phyloP scores from a whole-genome alignment of 768 basidiomycete species.

The Tulasnella sp. region DNA sequence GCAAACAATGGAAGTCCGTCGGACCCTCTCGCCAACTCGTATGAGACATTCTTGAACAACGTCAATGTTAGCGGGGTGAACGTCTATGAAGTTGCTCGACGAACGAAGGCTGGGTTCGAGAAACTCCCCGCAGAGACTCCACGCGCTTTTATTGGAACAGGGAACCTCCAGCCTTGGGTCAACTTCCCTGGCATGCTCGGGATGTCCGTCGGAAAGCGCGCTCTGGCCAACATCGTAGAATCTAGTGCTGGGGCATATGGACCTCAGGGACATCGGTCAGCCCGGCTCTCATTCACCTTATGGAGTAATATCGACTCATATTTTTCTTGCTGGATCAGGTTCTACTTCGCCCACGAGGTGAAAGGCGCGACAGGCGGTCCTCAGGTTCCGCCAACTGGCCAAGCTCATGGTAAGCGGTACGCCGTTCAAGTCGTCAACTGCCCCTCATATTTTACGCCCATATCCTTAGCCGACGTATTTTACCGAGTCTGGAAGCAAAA shows the following conservation, averaged over 20 bases:
- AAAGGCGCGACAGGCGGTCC: not conserved
- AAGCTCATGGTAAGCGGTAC: not conserved
- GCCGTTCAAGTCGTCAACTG: not conserved
- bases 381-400: not conserved
- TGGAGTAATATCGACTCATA: too few species aligned
- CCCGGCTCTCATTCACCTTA: not conserved
- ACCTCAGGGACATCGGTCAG: slow-evolving; percentile 22
- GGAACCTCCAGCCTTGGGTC: slow-evolving; percentile 21
- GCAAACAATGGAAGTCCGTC: not conserved
- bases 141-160: slow-evolving; percentile 18
- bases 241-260: slow-evolving; percentile 23
- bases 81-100: slow-evolving; percentile 16
- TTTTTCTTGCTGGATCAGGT: not conserved
- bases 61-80: slow-evolving; percentile 4
- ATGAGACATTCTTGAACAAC: not conserved
- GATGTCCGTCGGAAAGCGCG: slow-evolving; percentile 7
- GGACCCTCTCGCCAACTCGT: slow-evolving; percentile 15
- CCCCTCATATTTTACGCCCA: not conserved
- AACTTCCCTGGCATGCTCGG: not conserved
- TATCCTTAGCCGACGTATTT: slow-evolving; percentile 10
- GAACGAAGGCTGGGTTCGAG: slow-evolving; percentile 15
- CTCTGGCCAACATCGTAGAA: slow-evolving; percentile 22
- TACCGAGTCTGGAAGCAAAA: not conserved
- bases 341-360: slow-evolving; percentile 30
- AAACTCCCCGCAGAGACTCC: slow-evolving; percentile 5